Evolutionary conservation across 495 filamentous ascomycete species (phyloP).

Genomic region (Neurospora sublineolata): DNA sequence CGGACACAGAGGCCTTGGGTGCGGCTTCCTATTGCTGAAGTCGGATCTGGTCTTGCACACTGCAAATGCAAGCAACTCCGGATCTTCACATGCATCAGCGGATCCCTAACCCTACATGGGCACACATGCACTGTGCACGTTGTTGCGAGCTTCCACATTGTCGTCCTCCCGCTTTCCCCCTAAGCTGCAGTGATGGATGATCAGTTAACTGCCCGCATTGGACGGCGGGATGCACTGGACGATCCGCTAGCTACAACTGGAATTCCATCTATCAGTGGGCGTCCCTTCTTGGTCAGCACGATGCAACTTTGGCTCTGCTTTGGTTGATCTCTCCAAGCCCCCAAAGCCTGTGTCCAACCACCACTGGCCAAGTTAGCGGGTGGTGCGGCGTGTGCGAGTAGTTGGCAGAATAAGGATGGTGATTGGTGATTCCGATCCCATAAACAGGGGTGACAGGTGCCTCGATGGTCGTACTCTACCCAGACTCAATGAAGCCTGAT

Average conservation of each 20-base stretch:
- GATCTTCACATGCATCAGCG: neutral
- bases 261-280: neutral
- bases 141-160: neutral
- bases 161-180: neutral
- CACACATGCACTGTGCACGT: neutral
- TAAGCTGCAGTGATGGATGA: neutral
- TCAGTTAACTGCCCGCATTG: neutral
- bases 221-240: neutral
- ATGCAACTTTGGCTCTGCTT: neutral
- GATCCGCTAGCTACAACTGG: neutral
- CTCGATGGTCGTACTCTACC: neutral
- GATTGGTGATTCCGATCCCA: too few relatives aligned
- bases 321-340: neutral
- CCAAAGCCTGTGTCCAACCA: neutral
- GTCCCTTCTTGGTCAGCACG: neutral
- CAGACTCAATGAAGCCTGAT: neutral
- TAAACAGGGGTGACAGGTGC: too few relatives aligned
- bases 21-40: neutral
- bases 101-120: neutral
- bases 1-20: too few relatives aligned
- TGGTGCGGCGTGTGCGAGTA: too few relatives aligned
- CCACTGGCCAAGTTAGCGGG: neutral
- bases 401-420: too few relatives aligned
- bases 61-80: neutral
- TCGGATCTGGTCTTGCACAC: neutral